Evolutionary conservation across 805 yeast genomes (phyloP).

Genomic region (Suhomyces xylopsoci): DNA sequence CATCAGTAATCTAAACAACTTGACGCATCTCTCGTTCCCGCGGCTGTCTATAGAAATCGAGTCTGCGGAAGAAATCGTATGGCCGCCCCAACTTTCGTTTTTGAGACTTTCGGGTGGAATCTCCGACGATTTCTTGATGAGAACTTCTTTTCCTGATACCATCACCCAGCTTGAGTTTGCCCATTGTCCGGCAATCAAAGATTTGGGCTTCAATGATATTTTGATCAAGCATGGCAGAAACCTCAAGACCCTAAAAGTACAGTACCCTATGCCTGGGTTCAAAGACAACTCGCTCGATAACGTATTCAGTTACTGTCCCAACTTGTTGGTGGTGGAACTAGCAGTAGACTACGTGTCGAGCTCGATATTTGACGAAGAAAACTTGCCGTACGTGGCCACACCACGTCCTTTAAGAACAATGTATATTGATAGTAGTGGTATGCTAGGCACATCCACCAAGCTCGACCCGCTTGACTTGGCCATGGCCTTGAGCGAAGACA

Average conservation of each 20-base stretch:
- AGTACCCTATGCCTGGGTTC: slow-evolving; percentile 87
- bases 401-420: slow-evolving; percentile 56
- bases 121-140: slow-evolving; percentile 70
- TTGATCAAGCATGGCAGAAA: slow-evolving; percentile 64
- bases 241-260: slow-evolving; percentile 60
- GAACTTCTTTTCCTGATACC: slow-evolving; percentile 68
- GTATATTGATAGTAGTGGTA: slow-evolving; percentile 80
- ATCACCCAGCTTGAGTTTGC: slow-evolving; percentile 73
- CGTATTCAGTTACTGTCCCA: slow-evolving; percentile 74
- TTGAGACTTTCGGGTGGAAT: slow-evolving; percentile 87
- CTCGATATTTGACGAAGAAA: slow-evolving; percentile 33
- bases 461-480: slow-evolving; percentile 87
- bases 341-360: slow-evolving; percentile 76
- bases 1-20: slow-evolving; percentile 54
- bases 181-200: slow-evolving; percentile 79
- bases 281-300: slow-evolving; percentile 67
- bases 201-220: slow-evolving; percentile 60
- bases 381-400: slow-evolving; percentile 20
- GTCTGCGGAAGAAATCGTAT: slow-evolving; percentile 48
- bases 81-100: slow-evolving; percentile 80
- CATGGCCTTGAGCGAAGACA: slow-evolving; percentile 73
- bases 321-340: slow-evolving; percentile 57
- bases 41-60: slow-evolving; percentile 76
- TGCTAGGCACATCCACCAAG: slow-evolving; percentile 77
- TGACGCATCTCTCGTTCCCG: slow-evolving; percentile 83